Conservation (phyloP, 257 asterid species). For the Nicotiana attenuata region DNA sequence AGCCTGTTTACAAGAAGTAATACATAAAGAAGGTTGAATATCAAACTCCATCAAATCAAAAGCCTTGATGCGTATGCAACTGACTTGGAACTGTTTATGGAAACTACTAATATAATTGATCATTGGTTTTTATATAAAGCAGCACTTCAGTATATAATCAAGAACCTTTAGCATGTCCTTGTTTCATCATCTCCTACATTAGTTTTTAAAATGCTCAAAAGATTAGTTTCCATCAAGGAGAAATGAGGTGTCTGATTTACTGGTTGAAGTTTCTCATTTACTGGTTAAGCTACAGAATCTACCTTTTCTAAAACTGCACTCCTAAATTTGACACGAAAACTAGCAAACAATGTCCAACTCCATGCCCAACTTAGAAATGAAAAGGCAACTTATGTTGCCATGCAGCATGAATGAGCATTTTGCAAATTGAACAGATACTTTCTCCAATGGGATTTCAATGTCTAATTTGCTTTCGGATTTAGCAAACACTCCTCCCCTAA, state of each 20-base stretch:
- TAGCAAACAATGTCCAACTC: not conserved
- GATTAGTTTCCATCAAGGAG: not conserved
- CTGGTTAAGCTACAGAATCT: no score
- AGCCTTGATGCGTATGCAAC: not conserved
- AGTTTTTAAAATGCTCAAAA: not conserved
- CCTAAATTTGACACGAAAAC: not conserved
- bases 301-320: no score
- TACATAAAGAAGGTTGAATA: not conserved
- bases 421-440: not conserved
- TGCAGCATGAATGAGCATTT: not conserved
- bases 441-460: not conserved
- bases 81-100: not conserved
- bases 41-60: not conserved
- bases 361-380: not conserved
- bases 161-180: not conserved
- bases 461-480: not conserved
- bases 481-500: not conserved
- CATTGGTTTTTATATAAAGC: not conserved
- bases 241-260: not conserved
- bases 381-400: not conserved
- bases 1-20: no score
- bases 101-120: not conserved
- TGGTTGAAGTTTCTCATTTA: not conserved
- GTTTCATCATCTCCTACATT: not conserved
- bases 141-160: not conserved